Base-by-base conservation (phyloP, 2,329 filamentous ascomycete species). In the Parastagonospora nodorum region DNA sequence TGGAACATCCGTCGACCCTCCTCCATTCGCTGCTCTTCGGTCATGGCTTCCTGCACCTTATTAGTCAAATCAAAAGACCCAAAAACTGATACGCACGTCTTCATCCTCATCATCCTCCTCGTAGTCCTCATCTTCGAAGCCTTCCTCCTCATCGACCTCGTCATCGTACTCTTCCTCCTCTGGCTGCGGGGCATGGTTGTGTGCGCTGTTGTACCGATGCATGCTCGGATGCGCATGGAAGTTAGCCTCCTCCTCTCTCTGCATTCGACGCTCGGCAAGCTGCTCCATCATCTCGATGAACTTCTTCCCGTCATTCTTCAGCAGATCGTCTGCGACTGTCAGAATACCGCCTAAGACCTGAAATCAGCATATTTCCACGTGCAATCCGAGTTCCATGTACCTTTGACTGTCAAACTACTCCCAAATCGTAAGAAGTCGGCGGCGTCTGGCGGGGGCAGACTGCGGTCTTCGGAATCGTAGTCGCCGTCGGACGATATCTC, bases 251-350 rank as follows among this genome's bases (percentile, higher is more conserved):
- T 94, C 92, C 78, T 97, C 93, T 63, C 94, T 88, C 70, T 92
- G 90, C 93, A 99, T 97, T 66, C 94, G 86, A 66, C 93, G 90
- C 78, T 99, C 94, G 32, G 94, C 94, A 66, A 99, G 84, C 78
- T 97, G 93, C 75, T 99, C 94, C 94, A 99, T 99, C 94, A 99
- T 99, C 74, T 99, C 94, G 76, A 99, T 99, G 78, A 99, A 99
- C 71, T 96, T 96, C 76, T 96, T 96, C 68, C 94, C 94, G 75
- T 99, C 94, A 76, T 99, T 99, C 76, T 97, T 97, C 58, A 99
- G 84, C 60, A 99, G 82, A 77, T 99, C 94, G 80, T 99, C 94
- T 74, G 94, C 94, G 70, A 99, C 94, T 61, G 94, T 99, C 73
- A 99, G 86, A 76, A 99, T 97, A 72, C 94, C 95, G 80, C 94